Conservation (phyloP, 352 stramenopile species). For the Pythium grandisporangium region DNA sequence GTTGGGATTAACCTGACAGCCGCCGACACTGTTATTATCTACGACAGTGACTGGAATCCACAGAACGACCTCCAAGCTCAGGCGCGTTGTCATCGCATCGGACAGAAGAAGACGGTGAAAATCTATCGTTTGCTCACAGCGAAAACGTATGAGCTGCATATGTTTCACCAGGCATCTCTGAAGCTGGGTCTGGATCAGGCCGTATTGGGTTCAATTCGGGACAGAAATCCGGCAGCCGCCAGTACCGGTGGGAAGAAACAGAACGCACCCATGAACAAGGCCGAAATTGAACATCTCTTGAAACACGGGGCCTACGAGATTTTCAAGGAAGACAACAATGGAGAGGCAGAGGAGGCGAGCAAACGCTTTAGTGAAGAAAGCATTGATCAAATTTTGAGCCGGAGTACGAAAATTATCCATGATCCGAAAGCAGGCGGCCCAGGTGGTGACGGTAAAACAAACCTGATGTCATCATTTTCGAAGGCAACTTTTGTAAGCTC, state of each 20-base stretch:
- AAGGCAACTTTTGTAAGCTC: conserved; percentile 91
- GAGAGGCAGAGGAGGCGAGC: conserved; percentile 85
- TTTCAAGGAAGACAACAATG: conserved; percentile 89
- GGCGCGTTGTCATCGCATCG: conserved; percentile 89
- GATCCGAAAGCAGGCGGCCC: conserved; percentile 50
- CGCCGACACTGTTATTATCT: conserved; percentile 89
- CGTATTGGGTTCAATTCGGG: conserved; percentile 83
- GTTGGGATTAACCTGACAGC: conserved; percentile 97
- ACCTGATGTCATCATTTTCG: conserved; percentile 85
- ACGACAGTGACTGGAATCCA: conserved; percentile 99
- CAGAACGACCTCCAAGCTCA: conserved; percentile 92
- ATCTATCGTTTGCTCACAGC: conserved; percentile 89
- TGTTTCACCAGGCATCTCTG: conserved; percentile 89
- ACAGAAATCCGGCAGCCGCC: too few relatives aligned
- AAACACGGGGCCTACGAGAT: conserved; percentile 93
- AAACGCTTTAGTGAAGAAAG: conserved; percentile 97
- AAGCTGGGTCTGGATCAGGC: conserved; percentile 91
- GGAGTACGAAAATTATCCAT: conserved; percentile 83
- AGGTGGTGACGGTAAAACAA: conserved; percentile 39
- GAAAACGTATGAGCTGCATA: conserved; percentile 92
- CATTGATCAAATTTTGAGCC: conserved; percentile 96
- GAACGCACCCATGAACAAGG: conserved; percentile 59
- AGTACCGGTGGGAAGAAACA: conserved; percentile 15
- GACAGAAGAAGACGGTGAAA: conserved; percentile 91
- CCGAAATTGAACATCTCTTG: conserved; percentile 90